Evolutionary conservation across 2,329 filamentous ascomycete species (phyloP).

Genomic region (Alternaria brassicae): DNA sequence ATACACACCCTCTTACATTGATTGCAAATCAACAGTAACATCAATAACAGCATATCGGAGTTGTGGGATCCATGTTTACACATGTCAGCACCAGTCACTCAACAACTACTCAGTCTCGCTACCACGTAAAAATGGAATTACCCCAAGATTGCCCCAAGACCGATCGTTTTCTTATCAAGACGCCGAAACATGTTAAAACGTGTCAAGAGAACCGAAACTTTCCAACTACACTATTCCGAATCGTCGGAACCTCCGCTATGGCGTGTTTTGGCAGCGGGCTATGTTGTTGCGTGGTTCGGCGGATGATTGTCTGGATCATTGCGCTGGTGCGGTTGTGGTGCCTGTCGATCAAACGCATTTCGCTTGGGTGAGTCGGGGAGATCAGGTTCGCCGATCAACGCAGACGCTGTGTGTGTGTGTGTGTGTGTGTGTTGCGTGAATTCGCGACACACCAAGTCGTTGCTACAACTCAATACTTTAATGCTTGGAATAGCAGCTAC

Average conservation of each 20-base stretch:
- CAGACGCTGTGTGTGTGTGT: background rate
- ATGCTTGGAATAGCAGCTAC: background rate
- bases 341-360: conserved; percentile 15
- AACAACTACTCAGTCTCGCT: background rate
- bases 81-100: conserved; percentile 1
- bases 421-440: background rate
- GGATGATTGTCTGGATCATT: background rate
- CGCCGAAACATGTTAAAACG: background rate
- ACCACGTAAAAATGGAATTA: background rate
- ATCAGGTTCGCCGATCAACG: conserved; percentile 15
- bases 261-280: background rate
- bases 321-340: conserved; percentile 8
- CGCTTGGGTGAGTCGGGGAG: conserved; percentile 1
- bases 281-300: background rate
- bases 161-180: background rate
- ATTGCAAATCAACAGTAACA: background rate
- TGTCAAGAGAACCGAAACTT: background rate
- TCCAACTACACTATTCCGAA: background rate
- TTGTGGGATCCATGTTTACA: background rate
- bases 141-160: background rate
- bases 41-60: background rate
- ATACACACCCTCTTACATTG: background rate
- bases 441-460: background rate
- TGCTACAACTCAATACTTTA: background rate
- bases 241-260: background rate